Evolutionary conservation across 306 rosid genomes (phyloP).

Genomic region (Fagus sylvatica): DNA sequence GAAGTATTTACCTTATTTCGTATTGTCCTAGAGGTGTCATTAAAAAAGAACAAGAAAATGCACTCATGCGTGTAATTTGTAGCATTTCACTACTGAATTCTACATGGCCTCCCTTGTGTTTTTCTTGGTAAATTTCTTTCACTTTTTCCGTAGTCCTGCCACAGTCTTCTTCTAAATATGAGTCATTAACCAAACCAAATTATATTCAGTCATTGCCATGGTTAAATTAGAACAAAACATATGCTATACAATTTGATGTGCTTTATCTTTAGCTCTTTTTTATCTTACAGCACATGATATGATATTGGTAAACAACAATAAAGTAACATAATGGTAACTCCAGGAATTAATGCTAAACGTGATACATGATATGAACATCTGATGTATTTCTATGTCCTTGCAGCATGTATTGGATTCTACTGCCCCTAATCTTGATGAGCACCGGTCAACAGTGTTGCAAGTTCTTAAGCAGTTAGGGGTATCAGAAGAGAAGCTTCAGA

Average conservation of each 20-base stretch:
- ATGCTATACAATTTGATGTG: not conserved
- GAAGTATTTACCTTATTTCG: not conserved
- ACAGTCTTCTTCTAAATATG: not conserved
- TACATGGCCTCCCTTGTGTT: not conserved
- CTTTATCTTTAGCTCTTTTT: not conserved
- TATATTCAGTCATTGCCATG: not conserved
- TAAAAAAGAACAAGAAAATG: not conserved
- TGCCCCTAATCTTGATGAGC: slow-evolving; percentile 95
- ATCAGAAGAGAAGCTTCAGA: slow-evolving; percentile 68
- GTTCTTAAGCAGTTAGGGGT: slow-evolving; percentile 92
- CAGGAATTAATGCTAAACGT: slow-evolving; percentile 14
- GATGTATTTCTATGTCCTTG: slow-evolving; percentile 29
- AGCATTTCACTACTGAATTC: slow-evolving; percentile 6
- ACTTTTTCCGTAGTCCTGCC: not conserved
- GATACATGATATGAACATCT: slow-evolving; percentile 8
- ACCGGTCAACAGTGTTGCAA: slow-evolving; percentile 73
- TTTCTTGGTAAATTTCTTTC: not conserved
- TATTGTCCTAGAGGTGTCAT: not conserved
- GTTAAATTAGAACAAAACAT: not conserved
- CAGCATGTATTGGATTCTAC: slow-evolving; percentile 94
- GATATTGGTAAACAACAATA: not conserved
- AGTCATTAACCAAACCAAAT: not conserved
- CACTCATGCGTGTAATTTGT: not conserved
- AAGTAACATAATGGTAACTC: slow-evolving; percentile 1
- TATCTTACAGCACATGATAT: not conserved